Percentiles rank a stretch among this genome's conserved stretches.
Conservation (phyloP, 345 rosid species). For the Geranium brycei region DNA sequence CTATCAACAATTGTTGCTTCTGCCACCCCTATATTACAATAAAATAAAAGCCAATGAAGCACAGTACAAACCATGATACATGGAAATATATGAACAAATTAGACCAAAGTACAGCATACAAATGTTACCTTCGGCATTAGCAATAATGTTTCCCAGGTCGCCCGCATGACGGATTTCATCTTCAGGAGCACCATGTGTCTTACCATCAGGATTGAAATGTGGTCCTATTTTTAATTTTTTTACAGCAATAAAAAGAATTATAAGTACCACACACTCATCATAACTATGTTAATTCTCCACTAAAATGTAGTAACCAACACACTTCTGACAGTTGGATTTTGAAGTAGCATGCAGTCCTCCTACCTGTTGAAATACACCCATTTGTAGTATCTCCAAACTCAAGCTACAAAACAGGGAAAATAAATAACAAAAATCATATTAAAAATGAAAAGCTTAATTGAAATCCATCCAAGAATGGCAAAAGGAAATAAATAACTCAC, state of each 20-base stretch:
- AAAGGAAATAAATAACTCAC: slow-evolving; percentile 23
- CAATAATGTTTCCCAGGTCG: slow-evolving; percentile 99
- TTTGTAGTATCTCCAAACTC: slow-evolving; percentile 95
- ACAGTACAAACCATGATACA: neutral
- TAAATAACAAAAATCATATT: neutral
- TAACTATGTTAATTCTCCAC: neutral
- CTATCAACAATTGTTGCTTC: slow-evolving; percentile 74
- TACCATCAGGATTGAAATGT: slow-evolving; percentile 78
- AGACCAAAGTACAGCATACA: neutral
- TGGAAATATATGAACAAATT: neutral
- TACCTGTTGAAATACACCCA: slow-evolving; percentile 95
- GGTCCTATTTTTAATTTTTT: slow-evolving; percentile 33
- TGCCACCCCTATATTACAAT: slow-evolving; percentile 54
- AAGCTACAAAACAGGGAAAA: slow-evolving; percentile 38
- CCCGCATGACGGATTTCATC: slow-evolving; percentile 98
- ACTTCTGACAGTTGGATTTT: neutral
- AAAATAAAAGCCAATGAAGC: slow-evolving; percentile 5
- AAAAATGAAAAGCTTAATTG: neutral
- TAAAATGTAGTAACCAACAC: no score
- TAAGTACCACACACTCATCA: neutral
- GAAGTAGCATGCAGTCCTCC: slow-evolving; percentile 4
- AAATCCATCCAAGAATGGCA: neutral
- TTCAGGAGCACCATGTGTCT: slow-evolving; percentile 94
- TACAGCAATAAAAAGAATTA: neutral
- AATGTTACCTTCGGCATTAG: slow-evolving; percentile 67